Evolutionary conservation across 2,329 filamentous ascomycete genomes (phyloP).

Genomic region (Fusarium mexicanum): DNA sequence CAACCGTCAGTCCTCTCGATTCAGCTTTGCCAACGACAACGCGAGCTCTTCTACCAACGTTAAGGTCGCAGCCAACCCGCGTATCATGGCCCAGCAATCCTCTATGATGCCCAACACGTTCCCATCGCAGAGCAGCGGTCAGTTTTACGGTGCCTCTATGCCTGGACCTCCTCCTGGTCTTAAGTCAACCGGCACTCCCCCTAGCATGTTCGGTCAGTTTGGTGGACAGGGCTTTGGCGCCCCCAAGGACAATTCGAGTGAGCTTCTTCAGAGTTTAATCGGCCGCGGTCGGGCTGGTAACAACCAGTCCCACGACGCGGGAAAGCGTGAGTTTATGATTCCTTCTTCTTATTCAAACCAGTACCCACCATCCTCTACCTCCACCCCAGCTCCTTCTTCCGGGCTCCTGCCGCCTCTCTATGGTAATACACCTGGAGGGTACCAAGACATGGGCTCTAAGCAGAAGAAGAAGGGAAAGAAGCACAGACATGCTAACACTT

Average conservation of each 20-base stretch:
- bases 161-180: slow-evolving; percentile 94
- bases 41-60: slow-evolving; percentile 63
- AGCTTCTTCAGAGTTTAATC: slow-evolving; percentile 82
- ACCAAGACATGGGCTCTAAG: slow-evolving; percentile 93
- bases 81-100: slow-evolving; percentile 84
- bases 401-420: slow-evolving; percentile 92
- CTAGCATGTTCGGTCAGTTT: slow-evolving; percentile 95
- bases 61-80: slow-evolving; percentile 81
- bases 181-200: slow-evolving; percentile 94
- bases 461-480: slow-evolving; percentile 99
- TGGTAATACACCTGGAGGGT: slow-evolving; percentile 83
- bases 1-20: slow-evolving; percentile 84
- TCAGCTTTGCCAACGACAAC: slow-evolving; percentile 85
- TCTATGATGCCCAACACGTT: slow-evolving; percentile 82
- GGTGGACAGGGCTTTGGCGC: slow-evolving; percentile 75
- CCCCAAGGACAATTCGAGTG: slow-evolving; percentile 74
- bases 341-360: slow-evolving; percentile 91
- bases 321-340: slow-evolving; percentile 99
- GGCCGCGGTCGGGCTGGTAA: slow-evolving; percentile 74
- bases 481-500: slow-evolving; percentile 99
- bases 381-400: slow-evolving; percentile 87
- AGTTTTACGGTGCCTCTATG: slow-evolving; percentile 85
- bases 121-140: slow-evolving; percentile 69
- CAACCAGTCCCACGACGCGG: slow-evolving; percentile 80
- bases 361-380: slow-evolving; percentile 83